Base-by-base conservation (phyloP, 2,329 filamentous ascomycete species). In the Epichloe amarillans region DNA sequence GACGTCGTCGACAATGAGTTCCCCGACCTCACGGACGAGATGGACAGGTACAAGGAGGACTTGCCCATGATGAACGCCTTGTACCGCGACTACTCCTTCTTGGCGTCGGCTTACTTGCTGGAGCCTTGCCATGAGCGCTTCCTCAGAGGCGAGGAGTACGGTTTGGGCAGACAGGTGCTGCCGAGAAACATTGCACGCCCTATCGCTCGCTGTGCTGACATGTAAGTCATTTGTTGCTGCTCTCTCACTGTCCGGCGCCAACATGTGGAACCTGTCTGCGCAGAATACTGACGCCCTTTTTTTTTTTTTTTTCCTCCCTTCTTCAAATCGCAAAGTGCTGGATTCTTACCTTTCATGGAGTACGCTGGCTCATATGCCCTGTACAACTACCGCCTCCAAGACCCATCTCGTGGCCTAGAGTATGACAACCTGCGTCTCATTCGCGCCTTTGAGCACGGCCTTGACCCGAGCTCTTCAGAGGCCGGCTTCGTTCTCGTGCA, bases 401-500 rank as follows among this genome's bases (percentile, higher is more conserved):
- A 82, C 62, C 81, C 76, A 36, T 65, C 66, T 48, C 67, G 61
- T 21, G 80, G 80, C 11, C 72, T 84, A 47, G 72, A 76, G 38
- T 83, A 83, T 61, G 70, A 74, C 58, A 84, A 85, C 71, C 74
- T 96, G 23, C 84, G 88, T 11, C 80, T 96, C 35, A 83, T 96
- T 62, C 86, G 91, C 37, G 91, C 88, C 23, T 97, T 96, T 60
- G 90, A 96, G 69, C 80, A 84, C 60, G 91, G 91, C 14, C 80
- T 95, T 8, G 86, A 96, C 64, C 86, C 86, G 0, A 77, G 76
- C 35, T 94, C 88, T 3, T 95, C 89, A 7, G 91, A 96, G 67
- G 91, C 91, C 1, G 91, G 91, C 47, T 96, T 97, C 64, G 88
- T 96, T n/a, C 78, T 96, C 12, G 90, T 93, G 4, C 91, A 96